phyloP scores from a whole-genome alignment of 208 protist genomes.

The Leishmania tropica region DNA sequence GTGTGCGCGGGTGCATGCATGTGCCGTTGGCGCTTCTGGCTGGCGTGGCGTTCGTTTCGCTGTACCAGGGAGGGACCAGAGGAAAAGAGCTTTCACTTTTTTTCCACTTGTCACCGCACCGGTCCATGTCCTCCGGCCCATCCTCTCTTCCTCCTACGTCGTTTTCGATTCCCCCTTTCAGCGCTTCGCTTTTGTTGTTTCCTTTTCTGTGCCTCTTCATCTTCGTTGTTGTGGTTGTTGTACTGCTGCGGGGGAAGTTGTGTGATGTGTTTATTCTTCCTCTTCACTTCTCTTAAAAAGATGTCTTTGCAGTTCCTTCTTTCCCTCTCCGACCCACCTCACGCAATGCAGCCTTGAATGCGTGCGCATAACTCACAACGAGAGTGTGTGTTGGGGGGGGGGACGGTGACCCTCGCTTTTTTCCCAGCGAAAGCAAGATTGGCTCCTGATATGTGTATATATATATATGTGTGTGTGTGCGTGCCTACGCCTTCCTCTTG shows the following conservation, averaged over 20 bases:
- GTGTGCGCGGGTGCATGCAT: neutral
- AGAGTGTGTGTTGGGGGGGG: neutral
- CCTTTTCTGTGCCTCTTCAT: slow-evolving; percentile 1
- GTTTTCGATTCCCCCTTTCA: neutral
- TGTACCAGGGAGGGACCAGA: neutral
- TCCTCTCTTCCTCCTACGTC: neutral
- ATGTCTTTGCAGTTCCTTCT: neutral
- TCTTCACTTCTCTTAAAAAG: neutral
- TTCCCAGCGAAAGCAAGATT: neutral
- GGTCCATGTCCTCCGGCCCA: neutral
- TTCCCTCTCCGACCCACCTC: neutral
- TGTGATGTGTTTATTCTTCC: neutral
- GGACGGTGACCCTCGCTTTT: neutral
- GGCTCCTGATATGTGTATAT: neutral
- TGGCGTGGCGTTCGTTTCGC: neutral
- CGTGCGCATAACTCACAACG: neutral
- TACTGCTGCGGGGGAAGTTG: neutral
- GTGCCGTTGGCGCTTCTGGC: neutral
- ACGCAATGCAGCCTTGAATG: neutral
- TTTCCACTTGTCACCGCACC: neutral
- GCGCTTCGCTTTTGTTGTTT: neutral
- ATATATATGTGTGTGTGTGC: neutral
- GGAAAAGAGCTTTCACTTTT: neutral
- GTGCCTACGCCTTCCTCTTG: neutral
- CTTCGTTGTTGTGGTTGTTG: neutral